phyloP scores from a whole-genome alignment of 2,329 filamentous ascomycete species.

The Trichocomaceae sp. region DNA sequence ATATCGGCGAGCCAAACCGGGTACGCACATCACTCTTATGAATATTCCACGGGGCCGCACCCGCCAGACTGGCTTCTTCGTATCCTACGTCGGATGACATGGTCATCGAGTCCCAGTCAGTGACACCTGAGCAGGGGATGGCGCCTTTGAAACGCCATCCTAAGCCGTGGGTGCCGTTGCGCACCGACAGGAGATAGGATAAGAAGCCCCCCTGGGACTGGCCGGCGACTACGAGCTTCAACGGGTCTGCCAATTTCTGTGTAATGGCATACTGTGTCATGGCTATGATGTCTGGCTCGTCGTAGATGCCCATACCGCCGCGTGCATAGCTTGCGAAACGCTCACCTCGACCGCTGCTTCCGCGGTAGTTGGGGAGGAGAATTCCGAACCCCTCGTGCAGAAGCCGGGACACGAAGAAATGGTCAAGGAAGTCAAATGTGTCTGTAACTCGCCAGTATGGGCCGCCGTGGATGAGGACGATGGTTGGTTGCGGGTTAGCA shows the following conservation, averaged over 20 bases:
- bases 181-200: slow-evolving; percentile 2
- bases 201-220: slow-evolving; percentile 3
- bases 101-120: slow-evolving; percentile 5
- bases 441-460: slow-evolving; percentile 5
- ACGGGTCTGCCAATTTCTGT: slow-evolving; percentile 1
- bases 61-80: neutral
- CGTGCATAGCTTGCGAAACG: slow-evolving; percentile 2
- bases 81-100: slow-evolving; percentile 6
- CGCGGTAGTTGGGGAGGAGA: slow-evolving; percentile 6
- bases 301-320: slow-evolving; percentile 3
- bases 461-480: slow-evolving; percentile 6
- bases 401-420: slow-evolving; percentile 5
- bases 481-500: neutral
- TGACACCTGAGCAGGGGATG: slow-evolving; percentile 2
- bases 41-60: slow-evolving; percentile 1
- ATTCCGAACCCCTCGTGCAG: slow-evolving; percentile 5
- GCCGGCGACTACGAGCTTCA: slow-evolving; percentile 1
- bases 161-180: neutral
- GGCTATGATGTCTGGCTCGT: slow-evolving; percentile 5
- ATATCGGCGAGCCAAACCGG: slow-evolving; percentile 1
- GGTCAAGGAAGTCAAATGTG: slow-evolving; percentile 2
- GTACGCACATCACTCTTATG: neutral
- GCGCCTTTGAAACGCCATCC: slow-evolving; percentile 3
- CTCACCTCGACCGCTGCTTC: slow-evolving; percentile 4
- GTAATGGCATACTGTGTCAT: slow-evolving; percentile 5